A percentile compares a stretch with the other conserved stretches of the same genome.
Evolutionary conservation across 176 grass and related monocot species (phyloP).

Genomic region (Raddia distichophylla): DNA sequence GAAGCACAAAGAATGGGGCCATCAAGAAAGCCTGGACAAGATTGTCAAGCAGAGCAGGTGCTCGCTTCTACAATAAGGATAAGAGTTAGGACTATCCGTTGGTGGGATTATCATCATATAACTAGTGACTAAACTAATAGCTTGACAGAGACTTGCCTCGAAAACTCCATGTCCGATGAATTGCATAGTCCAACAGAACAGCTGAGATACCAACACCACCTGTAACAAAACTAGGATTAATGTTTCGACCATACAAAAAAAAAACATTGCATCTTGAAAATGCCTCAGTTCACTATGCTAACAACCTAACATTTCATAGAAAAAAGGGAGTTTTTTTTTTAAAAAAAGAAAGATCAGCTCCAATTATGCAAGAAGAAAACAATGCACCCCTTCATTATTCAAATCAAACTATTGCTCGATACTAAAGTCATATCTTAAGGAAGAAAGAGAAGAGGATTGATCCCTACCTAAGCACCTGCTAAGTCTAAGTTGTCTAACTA

Average conservation of each 20-base stretch:
- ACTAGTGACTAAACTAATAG: not conserved
- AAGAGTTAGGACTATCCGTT: not conserved
- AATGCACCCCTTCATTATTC: not conserved
- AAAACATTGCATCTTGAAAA: not conserved
- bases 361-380: conserved; percentile 16
- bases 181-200: conserved; percentile 86
- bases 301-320: not conserved
- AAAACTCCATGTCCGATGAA: conserved; percentile 97
- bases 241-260: conserved; percentile 5
- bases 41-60: conserved; percentile 91
- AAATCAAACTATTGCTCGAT: not conserved
- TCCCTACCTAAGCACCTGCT: not conserved
- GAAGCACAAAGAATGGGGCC: conserved; percentile 94
- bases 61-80: conserved; percentile 60
- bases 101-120: not conserved
- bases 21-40: conserved; percentile 90
- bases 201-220: conserved; percentile 83
- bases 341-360: not conserved
- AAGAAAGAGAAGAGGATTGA: not conserved
- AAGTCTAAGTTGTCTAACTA: not conserved
- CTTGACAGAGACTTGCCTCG: conserved; percentile 57
- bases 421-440: not conserved
- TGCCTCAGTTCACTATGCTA: not conserved
- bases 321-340: not conserved
- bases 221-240: conserved; percentile 36